phyloP scores from a whole-genome alignment of 1,139 yeast genomes.

The Candida anutae region DNA sequence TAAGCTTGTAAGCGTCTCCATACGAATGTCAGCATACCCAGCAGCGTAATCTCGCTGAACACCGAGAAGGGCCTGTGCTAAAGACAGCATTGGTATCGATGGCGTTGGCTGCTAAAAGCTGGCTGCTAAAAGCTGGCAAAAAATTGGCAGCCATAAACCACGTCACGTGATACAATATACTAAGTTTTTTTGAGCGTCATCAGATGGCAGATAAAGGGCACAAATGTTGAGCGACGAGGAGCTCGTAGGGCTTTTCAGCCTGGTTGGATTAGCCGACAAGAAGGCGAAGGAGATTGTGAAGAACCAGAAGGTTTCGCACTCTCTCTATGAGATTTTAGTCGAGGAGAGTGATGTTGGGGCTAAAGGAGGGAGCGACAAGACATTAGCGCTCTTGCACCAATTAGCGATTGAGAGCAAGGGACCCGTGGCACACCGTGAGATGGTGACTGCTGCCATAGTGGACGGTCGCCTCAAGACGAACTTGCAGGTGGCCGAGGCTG shows the following conservation, averaged over 20 bases:
- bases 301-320: conserved; percentile 73
- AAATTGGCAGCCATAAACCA: no score
- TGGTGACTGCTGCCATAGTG: conserved; percentile 53
- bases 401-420: conserved; percentile 64
- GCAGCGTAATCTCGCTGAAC: no score
- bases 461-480: conserved; percentile 58
- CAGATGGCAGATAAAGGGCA: neutral
- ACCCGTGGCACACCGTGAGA: conserved; percentile 34
- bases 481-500: conserved; percentile 77
- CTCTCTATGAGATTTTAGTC: conserved; percentile 53
- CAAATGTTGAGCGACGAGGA: conserved; percentile 19
- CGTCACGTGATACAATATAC: no score
- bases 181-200: neutral
- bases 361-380: conserved; percentile 30
- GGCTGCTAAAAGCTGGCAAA: no score
- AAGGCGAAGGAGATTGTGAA: conserved; percentile 69
- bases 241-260: conserved; percentile 38
- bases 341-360: conserved; percentile 18
- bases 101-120: no score
- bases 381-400: conserved; percentile 61
- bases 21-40: no score
- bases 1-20: no score
- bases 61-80: no score
- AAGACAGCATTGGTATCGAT: no score
- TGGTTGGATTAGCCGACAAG: conserved; percentile 64